Base-by-base conservation (phyloP, 2,329 filamentous ascomycete species). In the Neonectria faginata region DNA sequence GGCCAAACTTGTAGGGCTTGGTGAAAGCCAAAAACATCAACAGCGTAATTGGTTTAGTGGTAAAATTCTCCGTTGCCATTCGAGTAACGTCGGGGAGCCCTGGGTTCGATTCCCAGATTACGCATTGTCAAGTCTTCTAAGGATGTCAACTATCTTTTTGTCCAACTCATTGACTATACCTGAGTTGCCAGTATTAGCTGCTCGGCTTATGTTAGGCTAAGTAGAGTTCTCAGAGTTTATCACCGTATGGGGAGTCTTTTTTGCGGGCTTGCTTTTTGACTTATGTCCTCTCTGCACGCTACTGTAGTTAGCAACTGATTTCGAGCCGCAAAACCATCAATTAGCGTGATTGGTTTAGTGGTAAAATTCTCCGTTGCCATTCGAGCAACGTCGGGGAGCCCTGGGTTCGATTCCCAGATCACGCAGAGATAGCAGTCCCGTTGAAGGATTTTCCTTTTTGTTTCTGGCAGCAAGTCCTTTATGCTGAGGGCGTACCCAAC, bases 11-110 rank as follows among this genome's bases (percentile, higher is more conserved):
- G n/a, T 18, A 42, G 1, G n/a, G 11, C 3, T 18, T 18, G 10
- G 39, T 11, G 39, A n/a, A 18, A 3, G 10, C 10, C 4, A 6
- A 3, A 7, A 11, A 18, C 48, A 51, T 22, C n/a, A 33, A 51
- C n/a, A 33, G 48, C 48, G 48, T 51, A 33, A 51, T 51, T 51
- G 48, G 48, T 51, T 51, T 51, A 51, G 48, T 51, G 48, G 48
- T 51, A 51, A 51, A 51, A 51, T 51, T 51, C 48, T 51, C 48
- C 48, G 48, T 51, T 51, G 48, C 48, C 48, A 51, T 51, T 16
- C n/a, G 48, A 20, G 48, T 9, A 51, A 14, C 48, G 48, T 51
- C 48, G 48, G 48, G 48, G 48, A 51, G 48, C 48, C 48, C 48
- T 51, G 48, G 48, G 48, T 51, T 51, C 48, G 48, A 51, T 51